phyloP scores from a whole-genome alignment of 495 filamentous ascomycete genomes.

The Tuber indicum region DNA sequence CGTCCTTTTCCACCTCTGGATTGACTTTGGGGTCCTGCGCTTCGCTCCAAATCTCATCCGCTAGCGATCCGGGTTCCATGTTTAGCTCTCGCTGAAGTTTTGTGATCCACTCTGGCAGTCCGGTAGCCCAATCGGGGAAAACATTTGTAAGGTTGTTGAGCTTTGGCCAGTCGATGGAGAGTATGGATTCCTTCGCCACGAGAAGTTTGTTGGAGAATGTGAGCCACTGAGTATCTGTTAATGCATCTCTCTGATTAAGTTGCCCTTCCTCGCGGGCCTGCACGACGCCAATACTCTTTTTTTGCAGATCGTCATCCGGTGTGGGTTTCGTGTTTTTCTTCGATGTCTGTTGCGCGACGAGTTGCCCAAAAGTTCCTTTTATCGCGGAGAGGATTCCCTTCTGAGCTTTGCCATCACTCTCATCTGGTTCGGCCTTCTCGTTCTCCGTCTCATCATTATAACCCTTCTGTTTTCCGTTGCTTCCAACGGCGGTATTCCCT shows the following conservation, averaged over 20 bases:
- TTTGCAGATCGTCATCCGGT: slow-evolving; percentile 5
- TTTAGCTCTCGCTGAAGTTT: slow-evolving; percentile 86
- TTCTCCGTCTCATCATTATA: neutral
- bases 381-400: neutral
- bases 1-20: slow-evolving; percentile 75
- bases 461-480: neutral
- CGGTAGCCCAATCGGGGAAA: slow-evolving; percentile 71
- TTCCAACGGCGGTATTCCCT: neutral
- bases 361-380: slow-evolving; percentile 8
- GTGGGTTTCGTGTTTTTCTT: slow-evolving; percentile 9
- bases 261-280: neutral
- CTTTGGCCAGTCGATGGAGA: slow-evolving; percentile 32
- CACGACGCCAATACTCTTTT: slow-evolving; percentile 6
- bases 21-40: slow-evolving; percentile 73
- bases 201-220: slow-evolving; percentile 35
- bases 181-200: slow-evolving; percentile 31
- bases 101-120: slow-evolving; percentile 66
- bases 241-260: slow-evolving; percentile 14
- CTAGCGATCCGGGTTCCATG: slow-evolving; percentile 75
- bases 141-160: slow-evolving; percentile 44
- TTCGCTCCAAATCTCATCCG: slow-evolving; percentile 88
- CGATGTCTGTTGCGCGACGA: slow-evolving; percentile 11
- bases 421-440: slow-evolving; percentile 6
- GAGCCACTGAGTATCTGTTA: slow-evolving; percentile 37
- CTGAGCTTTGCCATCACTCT: slow-evolving; percentile 6